A percentile compares a stretch with the other conserved stretches of the same genome.
Evolutionary conservation across 345 rosid species (phyloP).

Genomic region (Anacardium occidentale): DNA sequence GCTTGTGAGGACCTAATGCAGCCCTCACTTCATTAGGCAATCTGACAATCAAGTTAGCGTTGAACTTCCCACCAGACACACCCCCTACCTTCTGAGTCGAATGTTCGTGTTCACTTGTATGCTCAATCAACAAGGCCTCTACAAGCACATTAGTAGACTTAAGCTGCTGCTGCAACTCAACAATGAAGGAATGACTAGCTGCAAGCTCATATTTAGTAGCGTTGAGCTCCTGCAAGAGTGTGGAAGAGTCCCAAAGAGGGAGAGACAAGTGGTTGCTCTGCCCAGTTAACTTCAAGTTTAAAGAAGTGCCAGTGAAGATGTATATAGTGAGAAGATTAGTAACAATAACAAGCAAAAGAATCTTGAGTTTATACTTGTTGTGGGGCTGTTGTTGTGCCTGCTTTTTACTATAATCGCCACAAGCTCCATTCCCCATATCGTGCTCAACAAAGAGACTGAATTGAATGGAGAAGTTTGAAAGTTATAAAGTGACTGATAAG

Average conservation of each 20-base stretch:
- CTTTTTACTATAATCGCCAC: conserved; percentile 24
- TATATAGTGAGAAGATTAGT: conserved; percentile 49
- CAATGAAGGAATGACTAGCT: conserved; percentile 26
- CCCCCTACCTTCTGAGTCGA: too few relatives aligned
- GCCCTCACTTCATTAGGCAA: conserved; percentile 36
- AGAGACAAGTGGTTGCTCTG: neutral
- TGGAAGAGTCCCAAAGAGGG: conserved; percentile 12
- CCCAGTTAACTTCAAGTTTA: neutral
- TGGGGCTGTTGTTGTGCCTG: conserved; percentile 14
- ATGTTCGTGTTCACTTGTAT: conserved; percentile 5
- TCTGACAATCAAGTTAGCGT: neutral
- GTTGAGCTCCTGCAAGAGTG: conserved; percentile 30
- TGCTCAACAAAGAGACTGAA: neutral
- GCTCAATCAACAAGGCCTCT: conserved; percentile 32
- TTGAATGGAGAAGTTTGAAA: neutral
- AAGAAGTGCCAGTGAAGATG: conserved; percentile 30
- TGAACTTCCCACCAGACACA: neutral
- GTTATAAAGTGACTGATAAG: neutral
- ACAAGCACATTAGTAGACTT: conserved; percentile 39
- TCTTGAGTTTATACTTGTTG: conserved; percentile 34
- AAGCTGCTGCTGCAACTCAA: conserved; percentile 36
- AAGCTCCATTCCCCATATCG: conserved; percentile 23
- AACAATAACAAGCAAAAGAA: conserved; percentile 31
- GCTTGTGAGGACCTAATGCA: conserved; percentile 39
- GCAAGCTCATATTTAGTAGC: conserved; percentile 35